These are phyloP conservation scores for Wickerhamiella brachini DNA, from an alignment of 805 yeast genomes.

Conservation along the genomic window DNA sequence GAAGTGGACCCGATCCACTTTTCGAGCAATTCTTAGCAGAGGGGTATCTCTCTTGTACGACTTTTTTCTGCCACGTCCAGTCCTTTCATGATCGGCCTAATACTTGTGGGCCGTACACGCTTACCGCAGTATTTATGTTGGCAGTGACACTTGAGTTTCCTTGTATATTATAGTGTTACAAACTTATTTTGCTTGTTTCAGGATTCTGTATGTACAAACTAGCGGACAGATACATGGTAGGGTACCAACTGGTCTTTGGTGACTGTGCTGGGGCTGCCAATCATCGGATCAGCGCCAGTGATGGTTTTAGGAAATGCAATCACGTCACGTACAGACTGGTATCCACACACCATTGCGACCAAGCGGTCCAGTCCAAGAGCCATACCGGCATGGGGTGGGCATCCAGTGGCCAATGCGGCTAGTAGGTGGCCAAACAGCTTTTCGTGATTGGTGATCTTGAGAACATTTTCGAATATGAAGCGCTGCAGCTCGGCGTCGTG, in stretches of 20 bases:
- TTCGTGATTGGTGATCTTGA: constrained; percentile 45
- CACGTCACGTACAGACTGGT: constrained; percentile 73
- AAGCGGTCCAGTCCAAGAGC: constrained; percentile 92
- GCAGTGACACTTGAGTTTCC: too few species aligned
- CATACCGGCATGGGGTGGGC: constrained; percentile 98
- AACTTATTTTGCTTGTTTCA: too few species aligned
- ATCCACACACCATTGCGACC: constrained; percentile 78
- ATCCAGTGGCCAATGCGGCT: constrained; percentile 70
- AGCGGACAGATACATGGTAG: constrained; percentile 32
- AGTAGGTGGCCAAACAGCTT: constrained; percentile 73
- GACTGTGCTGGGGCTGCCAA: constrained; percentile 68
- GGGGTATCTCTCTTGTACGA: neutral
- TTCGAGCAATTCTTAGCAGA: neutral
- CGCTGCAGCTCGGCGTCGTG: constrained; percentile 74
- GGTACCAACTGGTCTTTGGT: constrained; percentile 34
- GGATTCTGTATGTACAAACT: neutral
- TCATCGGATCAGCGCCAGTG: constrained; percentile 77
- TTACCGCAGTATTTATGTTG: too few species aligned
- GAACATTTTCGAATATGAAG: constrained; percentile 50
- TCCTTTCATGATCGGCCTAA: too few species aligned
- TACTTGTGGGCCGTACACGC: too few species aligned
- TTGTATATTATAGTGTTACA: too few species aligned
- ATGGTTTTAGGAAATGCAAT: constrained; percentile 92
- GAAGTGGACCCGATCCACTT: constrained; percentile 18
- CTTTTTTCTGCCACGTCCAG: too few species aligned